phyloP scores from a whole-genome alignment of 2,329 filamentous ascomycete species.

The Cladorrhinum sp. region DNA sequence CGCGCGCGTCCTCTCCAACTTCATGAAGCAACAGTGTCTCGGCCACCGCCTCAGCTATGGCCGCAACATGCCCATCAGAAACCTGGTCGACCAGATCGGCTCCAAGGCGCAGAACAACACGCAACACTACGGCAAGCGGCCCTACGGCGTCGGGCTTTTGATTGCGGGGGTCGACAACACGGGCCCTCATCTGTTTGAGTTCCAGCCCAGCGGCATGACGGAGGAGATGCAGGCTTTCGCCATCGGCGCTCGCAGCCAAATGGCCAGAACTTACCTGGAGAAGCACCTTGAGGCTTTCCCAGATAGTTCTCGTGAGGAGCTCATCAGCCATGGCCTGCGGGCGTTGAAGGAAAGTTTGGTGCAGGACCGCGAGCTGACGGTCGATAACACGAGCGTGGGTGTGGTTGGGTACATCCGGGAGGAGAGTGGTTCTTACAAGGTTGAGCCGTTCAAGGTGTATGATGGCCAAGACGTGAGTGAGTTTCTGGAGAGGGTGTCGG shows the following conservation, averaged over 20 bases:
- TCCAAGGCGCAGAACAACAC: slow-evolving; percentile 98
- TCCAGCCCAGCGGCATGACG: slow-evolving; percentile 93
- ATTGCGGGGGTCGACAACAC: slow-evolving; percentile 92
- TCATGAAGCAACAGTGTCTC: slow-evolving; percentile 99
- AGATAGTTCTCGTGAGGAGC: slow-evolving; percentile 72
- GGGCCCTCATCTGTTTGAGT: slow-evolving; percentile 95
- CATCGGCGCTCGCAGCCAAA: slow-evolving; percentile 93
- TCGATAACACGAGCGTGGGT: slow-evolving; percentile 93
- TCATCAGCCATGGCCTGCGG: slow-evolving; percentile 84
- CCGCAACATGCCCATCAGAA: slow-evolving; percentile 84
- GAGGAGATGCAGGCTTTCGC: slow-evolving; percentile 97
- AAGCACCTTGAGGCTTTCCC: slow-evolving; percentile 82
- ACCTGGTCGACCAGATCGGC: slow-evolving; percentile 86
- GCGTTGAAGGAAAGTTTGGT: slow-evolving; percentile 93
- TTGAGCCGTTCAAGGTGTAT: slow-evolving; percentile 84
- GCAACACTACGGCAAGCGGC: slow-evolving; percentile 93
- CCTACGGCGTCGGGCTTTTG: slow-evolving; percentile 90
- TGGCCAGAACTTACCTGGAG: slow-evolving; percentile 96
- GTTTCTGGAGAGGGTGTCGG: slow-evolving; percentile 73
- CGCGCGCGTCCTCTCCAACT: slow-evolving; percentile 98
- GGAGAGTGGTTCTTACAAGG: slow-evolving; percentile 49
- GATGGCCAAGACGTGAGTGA: slow-evolving; percentile 84
- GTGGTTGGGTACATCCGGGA: slow-evolving; percentile 64
- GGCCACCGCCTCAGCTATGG: slow-evolving; percentile 94
- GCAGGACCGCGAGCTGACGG: slow-evolving; percentile 95